Percentiles rank a stretch among this genome's conserved stretches.
These are phyloP conservation scores for Prunus campanulata DNA, from an alignment of 306 rosid species.

Conservation along the genomic window DNA sequence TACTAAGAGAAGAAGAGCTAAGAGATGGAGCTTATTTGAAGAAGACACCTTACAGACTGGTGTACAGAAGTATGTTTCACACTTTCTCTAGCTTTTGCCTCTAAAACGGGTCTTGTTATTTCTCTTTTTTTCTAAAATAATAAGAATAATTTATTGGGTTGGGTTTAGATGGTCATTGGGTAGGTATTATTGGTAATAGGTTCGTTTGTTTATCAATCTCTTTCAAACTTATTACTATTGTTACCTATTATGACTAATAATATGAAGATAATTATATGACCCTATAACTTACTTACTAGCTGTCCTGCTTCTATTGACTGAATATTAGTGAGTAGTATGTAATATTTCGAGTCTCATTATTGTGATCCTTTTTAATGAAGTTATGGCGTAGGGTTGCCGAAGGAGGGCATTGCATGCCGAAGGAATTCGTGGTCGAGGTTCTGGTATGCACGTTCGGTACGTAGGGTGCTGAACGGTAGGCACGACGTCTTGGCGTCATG, in stretches of 20 bases:
- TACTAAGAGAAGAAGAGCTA: conserved; percentile 42
- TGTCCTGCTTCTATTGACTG: neutral
- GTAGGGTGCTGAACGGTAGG: too few relatives aligned
- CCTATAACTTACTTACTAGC: neutral
- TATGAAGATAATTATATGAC: neutral
- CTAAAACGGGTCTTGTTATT: neutral
- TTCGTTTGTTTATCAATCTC: neutral
- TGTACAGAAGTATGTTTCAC: conserved; percentile 51
- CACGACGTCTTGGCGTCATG: too few relatives aligned
- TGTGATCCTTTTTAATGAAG: conserved; percentile 35
- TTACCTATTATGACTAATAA: neutral
- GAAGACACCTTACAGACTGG: conserved; percentile 68
- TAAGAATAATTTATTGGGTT: neutral
- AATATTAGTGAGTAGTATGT: neutral
- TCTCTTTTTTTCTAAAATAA: neutral
- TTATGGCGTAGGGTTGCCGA: conserved; percentile 37
- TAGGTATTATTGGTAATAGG: neutral
- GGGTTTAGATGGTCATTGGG: neutral
- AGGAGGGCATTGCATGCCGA: too few relatives aligned
- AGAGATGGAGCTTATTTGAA: conserved; percentile 68
- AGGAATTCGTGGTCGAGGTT: too few relatives aligned
- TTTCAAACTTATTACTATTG: neutral
- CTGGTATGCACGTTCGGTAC: too few relatives aligned
- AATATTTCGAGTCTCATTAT: conserved; percentile 15
- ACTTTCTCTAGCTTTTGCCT: neutral